phyloP scores from a whole-genome alignment of 805 yeast species.

The Candida multigemmis region DNA sequence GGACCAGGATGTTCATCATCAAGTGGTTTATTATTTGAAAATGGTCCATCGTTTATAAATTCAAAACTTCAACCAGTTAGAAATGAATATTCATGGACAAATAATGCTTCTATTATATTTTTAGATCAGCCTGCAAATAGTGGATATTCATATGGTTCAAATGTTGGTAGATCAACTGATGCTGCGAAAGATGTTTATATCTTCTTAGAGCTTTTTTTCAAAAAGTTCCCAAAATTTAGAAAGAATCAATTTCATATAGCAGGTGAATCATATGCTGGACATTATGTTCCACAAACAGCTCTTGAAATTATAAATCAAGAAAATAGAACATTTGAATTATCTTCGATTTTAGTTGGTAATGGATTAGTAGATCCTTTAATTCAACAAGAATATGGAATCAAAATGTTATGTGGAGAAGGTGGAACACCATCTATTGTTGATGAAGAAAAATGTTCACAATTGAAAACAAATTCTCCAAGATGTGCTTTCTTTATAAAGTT shows the following conservation, averaged over 20 bases:
- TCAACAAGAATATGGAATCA: conserved; percentile 67
- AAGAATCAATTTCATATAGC: conserved; percentile 16
- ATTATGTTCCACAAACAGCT: conserved; percentile 30
- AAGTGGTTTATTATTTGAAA: conserved; percentile 20
- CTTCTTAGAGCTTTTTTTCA: conserved; percentile 17
- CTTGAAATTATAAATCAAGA: conserved; percentile 24
- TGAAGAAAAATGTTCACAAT: conserved; percentile 13
- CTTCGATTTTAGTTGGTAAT: conserved; percentile 79
- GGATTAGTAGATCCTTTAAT: conserved; percentile 77
- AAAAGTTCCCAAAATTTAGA: conserved; percentile 13
- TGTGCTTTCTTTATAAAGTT: conserved; percentile 62
- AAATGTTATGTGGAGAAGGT: conserved; percentile 73
- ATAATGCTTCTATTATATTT: conserved; percentile 26
- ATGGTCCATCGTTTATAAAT: conserved; percentile 18
- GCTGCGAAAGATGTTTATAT: conserved; percentile 13
- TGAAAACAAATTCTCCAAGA: conserved; percentile 40
- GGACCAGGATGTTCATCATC: conserved; percentile 23
- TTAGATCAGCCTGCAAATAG: conserved; percentile 19
- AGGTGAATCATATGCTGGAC: conserved; percentile 33
- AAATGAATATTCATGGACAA: conserved; percentile 21
- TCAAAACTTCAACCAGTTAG: conserved; percentile 12
- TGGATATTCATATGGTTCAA: conserved; percentile 11
- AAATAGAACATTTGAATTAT: conserved; percentile 35
- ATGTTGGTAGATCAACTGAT: conserved; percentile 10
- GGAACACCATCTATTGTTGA: conserved; percentile 17